phyloP scores from a whole-genome alignment of 768 basidiomycete species.

The Gloeostereum incarnatum region DNA sequence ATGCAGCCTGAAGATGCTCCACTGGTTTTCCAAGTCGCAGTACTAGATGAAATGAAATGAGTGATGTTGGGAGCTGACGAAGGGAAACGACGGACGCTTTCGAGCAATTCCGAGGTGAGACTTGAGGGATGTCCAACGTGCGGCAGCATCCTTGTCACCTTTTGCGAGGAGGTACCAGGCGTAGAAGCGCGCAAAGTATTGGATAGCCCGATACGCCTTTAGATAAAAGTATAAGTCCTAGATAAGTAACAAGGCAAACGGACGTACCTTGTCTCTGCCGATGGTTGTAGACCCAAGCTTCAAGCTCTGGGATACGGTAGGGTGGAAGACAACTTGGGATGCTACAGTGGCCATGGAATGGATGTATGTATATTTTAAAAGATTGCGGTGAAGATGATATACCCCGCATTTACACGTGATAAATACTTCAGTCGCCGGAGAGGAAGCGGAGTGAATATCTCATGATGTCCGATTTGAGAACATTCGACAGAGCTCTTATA shows the following conservation, averaged over 20 bases:
- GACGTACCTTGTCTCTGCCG: slow-evolving; percentile 81
- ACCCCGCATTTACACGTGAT: no score
- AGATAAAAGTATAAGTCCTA: not conserved
- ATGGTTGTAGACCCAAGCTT: slow-evolving; percentile 74
- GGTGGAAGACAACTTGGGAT: slow-evolving; percentile 81
- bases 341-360: slow-evolving; percentile 39
- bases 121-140: slow-evolving; percentile 80
- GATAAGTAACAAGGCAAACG: not conserved
- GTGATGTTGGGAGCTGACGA: not conserved
- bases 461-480: no score
- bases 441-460: no score
- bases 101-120: slow-evolving; percentile 74
- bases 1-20: slow-evolving; percentile 87
- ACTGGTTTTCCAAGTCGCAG: slow-evolving; percentile 89
- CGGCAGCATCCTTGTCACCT: slow-evolving; percentile 63
- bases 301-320: slow-evolving; percentile 63
- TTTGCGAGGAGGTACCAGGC: slow-evolving; percentile 71
- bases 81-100: slow-evolving; percentile 51
- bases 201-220: slow-evolving; percentile 82
- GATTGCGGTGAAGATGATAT: no score
- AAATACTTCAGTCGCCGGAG: no score
- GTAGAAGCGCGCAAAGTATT: slow-evolving; percentile 86
- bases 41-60: slow-evolving; percentile 39
- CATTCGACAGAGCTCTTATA: no score
- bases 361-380: no score